Percentiles rank a stretch among this genome's conserved stretches.
Evolutionary conservation across 1,284 basidiomycete genomes (phyloP).

Genomic region (Meira miltonrushii): DNA sequence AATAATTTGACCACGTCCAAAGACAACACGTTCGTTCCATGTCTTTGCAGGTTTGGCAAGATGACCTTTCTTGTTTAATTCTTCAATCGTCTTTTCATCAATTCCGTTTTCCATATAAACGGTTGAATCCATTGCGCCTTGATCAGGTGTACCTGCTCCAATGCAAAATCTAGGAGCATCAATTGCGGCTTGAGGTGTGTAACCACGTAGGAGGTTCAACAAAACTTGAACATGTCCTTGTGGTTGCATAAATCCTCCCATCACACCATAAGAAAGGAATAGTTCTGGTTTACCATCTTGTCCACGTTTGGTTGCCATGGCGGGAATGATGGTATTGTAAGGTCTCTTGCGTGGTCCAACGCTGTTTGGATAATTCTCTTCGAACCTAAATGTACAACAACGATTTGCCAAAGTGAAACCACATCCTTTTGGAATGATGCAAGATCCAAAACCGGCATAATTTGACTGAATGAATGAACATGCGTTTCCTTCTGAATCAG

Average conservation of each 20-base stretch:
- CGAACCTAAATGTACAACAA: conserved; percentile 74
- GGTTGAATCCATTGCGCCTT: conserved; percentile 65
- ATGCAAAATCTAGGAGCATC: conserved; percentile 96
- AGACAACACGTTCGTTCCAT: conserved; percentile 61
- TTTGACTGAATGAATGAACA: conserved; percentile 93
- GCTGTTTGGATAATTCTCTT: conserved; percentile 75
- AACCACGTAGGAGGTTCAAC: conserved; percentile 76
- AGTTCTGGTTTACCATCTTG: conserved; percentile 58
- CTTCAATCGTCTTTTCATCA: conserved; percentile 56
- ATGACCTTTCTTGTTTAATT: conserved; percentile 73
- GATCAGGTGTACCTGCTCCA: conserved; percentile 71
- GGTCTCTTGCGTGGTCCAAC: conserved; percentile 67
- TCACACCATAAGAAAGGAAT: conserved; percentile 82
- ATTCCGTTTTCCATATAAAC: conserved; percentile 86
- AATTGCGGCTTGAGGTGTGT: conserved; percentile 61
- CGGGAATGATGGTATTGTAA: conserved; percentile 93
- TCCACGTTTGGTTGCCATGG: conserved; percentile 65
- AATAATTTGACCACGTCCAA: conserved; percentile 73
- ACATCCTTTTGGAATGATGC: conserved; percentile 80
- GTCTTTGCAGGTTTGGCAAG: conserved; percentile 64
- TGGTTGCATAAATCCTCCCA: conserved; percentile 89
- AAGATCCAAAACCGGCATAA: conserved; percentile 61
- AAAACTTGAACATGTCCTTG: conserved; percentile 91
- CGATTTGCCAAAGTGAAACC: conserved; percentile 95
- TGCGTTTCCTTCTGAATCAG: conserved; percentile 73